Evolutionary conservation across 2,329 filamentous ascomycete species (phyloP).

Genomic region (Aspergillus ochraceoroseus): DNA sequence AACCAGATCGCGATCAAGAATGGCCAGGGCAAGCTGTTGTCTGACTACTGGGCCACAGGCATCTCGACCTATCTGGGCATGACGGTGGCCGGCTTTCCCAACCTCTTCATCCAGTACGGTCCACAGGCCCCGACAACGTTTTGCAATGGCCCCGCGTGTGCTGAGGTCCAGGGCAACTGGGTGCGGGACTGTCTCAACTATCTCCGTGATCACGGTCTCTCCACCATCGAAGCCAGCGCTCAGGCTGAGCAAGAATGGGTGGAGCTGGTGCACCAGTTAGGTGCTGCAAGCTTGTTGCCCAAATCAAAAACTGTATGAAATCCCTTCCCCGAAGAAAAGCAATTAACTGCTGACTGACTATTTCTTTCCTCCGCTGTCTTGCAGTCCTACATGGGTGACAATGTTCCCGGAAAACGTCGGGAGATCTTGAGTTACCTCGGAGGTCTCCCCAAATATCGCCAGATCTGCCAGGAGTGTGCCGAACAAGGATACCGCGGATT

Average conservation of each 20-base stretch:
- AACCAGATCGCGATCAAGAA: slow-evolving; percentile 33
- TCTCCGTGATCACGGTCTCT: no score
- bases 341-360: no score
- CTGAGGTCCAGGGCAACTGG: slow-evolving; percentile 56
- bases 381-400: slow-evolving; percentile 24
- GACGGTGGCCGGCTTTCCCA: slow-evolving; percentile 42
- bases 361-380: no score
- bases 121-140: slow-evolving; percentile 54
- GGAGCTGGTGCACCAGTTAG: slow-evolving; percentile 44
- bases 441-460: slow-evolving; percentile 9
- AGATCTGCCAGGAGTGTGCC: background rate
- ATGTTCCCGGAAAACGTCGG: slow-evolving; percentile 23
- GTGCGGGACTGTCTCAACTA: slow-evolving; percentile 50
- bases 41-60: slow-evolving; percentile 19
- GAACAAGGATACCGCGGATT: no score
- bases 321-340: no score
- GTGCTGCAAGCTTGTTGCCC: slow-evolving; percentile 48
- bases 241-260: slow-evolving; percentile 51
- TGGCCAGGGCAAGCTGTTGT: slow-evolving; percentile 27
- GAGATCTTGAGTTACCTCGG: slow-evolving; percentile 14
- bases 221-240: slow-evolving; percentile 48
- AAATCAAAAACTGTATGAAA: no score
- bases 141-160: slow-evolving; percentile 51
- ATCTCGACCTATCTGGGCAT: slow-evolving; percentile 43
- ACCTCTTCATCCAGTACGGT: slow-evolving; percentile 53